Percentiles rank a stretch among this genome's conserved stretches.
These are phyloP conservation scores for Telopea speciosissima DNA, from an alignment of 177 flowering plant species.

Conservation along the genomic window DNA sequence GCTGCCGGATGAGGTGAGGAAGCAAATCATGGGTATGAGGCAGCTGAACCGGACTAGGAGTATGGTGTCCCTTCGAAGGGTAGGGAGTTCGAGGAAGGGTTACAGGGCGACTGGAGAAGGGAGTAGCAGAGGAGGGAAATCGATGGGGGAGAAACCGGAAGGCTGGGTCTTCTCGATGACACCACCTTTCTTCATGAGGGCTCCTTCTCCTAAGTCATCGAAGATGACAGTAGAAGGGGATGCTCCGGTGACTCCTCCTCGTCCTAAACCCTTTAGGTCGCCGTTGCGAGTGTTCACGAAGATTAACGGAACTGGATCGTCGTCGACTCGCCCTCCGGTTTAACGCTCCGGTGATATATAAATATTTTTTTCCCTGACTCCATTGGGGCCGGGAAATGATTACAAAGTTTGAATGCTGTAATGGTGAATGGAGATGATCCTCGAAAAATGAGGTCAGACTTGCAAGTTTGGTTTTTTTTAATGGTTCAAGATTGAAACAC, in stretches of 20 bases:
- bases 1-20: slow-evolving; percentile 44
- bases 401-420: no score
- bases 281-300: no score
- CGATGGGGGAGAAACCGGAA: slow-evolving; percentile 9
- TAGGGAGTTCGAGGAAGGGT: not conserved
- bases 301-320: no score
- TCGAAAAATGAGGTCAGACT: no score
- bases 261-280: no score
- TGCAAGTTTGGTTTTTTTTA: no score
- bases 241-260: not conserved
- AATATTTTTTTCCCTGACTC: no score
- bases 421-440: no score
- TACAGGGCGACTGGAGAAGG: not conserved
- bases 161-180: slow-evolving; percentile 22
- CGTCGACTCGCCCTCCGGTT: no score
- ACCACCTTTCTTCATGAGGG: slow-evolving; percentile 18
- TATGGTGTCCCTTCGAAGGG: not conserved
- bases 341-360: no score
- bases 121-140: not conserved
- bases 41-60: slow-evolving; percentile 22
- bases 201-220: slow-evolving; percentile 5
- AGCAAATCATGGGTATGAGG: slow-evolving; percentile 16
- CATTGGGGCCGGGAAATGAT: no score
- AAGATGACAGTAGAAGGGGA: slow-evolving; percentile 8
- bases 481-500: no score